Base-by-base conservation (phyloP, 305 asterid species). In the Fraxinus xanthoxyloides region DNA sequence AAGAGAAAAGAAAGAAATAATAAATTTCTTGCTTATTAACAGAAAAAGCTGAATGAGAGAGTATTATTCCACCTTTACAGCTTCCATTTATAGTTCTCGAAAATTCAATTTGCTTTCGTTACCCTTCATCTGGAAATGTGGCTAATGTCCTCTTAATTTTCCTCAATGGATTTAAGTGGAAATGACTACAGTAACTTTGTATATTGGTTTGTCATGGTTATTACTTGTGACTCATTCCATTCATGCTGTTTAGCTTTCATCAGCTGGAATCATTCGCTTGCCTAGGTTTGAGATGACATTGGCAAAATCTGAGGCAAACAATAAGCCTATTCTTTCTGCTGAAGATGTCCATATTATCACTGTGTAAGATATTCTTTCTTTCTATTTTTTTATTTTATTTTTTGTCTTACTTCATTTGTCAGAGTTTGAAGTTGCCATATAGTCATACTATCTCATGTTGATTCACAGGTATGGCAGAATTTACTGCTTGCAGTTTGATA, bases 401-500 rank as follows among this genome's bases (percentile, higher is more conserved):
- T 26, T 26, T 26, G 28, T 26, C 28, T 26, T 26, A 26, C 34
- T 51, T 56, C 46, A 35, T 78, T 24, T 32, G 40, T 51, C 79
- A 15, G 77, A 67, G n/a, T 79, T 87, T 72, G 51, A 86, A 77
- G 59, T 79, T n/a, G 54, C n/a, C 51, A 35, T 74, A 75, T 40
- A 77, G 63, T 85, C 77, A 46, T 75, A 76, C 76, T 85, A 56
- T 77, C 61, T 83, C 81, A 85, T 77, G 83, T 78, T 75, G 23
- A 85, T 86, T 83, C 82, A 73, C 97, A 95, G 98, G 88, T 95
- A 94, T 83, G 97, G 98, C 84, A 92, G 98, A 90, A 93, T 94
- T 87, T 96, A 94, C 87, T 96, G 98, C 92, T 88, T 96, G 88
- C 99, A 96, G 85, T 86, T 94, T 78, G 98, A 96, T 87, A 92